Evolutionary conservation across 2,329 filamentous ascomycete genomes (phyloP).

Genomic region (Verticillium isaacii): DNA sequence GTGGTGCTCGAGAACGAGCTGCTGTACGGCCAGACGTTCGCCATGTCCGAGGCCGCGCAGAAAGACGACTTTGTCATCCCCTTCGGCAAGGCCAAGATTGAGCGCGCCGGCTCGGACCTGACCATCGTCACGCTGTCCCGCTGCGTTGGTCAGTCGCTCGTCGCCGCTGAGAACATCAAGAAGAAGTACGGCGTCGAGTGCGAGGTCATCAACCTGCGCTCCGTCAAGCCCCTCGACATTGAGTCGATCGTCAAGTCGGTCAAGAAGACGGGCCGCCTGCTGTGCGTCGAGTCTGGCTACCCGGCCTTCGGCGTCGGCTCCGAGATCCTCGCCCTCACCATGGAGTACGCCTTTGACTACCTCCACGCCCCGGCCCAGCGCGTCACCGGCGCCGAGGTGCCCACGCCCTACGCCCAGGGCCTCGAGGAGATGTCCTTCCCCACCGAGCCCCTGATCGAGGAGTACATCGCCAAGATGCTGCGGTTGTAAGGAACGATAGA

Average conservation of each 20-base stretch:
- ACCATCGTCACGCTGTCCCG: constrained; percentile 94
- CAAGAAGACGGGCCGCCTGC: constrained; percentile 94
- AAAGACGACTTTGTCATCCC: constrained; percentile 95
- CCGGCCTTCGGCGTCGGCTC: constrained; percentile 89
- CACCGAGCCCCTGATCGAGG: constrained; percentile 78
- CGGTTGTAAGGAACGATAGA: constrained; percentile 51
- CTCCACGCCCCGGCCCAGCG: constrained; percentile 89
- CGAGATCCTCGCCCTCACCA: constrained; percentile 88
- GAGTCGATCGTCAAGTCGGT: constrained; percentile 94
- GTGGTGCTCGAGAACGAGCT: constrained; percentile 84
- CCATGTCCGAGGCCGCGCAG: constrained; percentile 95
- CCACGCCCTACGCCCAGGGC: constrained; percentile 89
- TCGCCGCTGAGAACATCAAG: constrained; percentile 87
- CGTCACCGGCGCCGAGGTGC: constrained; percentile 94
- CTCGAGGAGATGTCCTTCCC: constrained; percentile 97
- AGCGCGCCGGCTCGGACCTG: constrained; percentile 91
- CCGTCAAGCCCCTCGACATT: constrained; percentile 92
- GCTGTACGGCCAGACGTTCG: constrained; percentile 92
- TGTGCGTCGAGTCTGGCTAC: constrained; percentile 93
- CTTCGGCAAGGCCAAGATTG: constrained; percentile 98
- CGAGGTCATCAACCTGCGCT: constrained; percentile 97
- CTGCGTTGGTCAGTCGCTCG: constrained; percentile 87
- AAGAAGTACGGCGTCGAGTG: constrained; percentile 93
- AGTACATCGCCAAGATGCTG: constrained; percentile 86
- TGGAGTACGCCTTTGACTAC: constrained; percentile 99